Percentiles rank a stretch among this genome's conserved stretches.
phyloP scores from a whole-genome alignment of 2,329 filamentous ascomycete genomes.

The Colletotrichum neosansevieriae region DNA sequence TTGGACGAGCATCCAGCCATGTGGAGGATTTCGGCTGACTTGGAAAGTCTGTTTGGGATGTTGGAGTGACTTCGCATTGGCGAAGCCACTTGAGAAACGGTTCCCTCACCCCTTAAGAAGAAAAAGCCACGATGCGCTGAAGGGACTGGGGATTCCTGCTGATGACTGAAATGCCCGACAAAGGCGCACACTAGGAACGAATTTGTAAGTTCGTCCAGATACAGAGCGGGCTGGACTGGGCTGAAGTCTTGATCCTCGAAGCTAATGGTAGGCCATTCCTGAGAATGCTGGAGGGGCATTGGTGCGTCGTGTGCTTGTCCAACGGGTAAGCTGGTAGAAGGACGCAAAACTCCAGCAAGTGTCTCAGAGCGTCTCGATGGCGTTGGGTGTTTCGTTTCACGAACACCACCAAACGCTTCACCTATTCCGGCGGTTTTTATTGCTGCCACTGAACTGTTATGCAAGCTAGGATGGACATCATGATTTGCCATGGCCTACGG shows the following conservation, averaged over 20 bases:
- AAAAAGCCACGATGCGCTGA: slow-evolving; percentile 14
- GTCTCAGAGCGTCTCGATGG: slow-evolving; percentile 34
- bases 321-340: slow-evolving; percentile 32
- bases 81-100: slow-evolving; percentile 34
- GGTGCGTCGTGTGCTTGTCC: slow-evolving; percentile 8
- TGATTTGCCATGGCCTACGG: background rate
- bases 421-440: slow-evolving; percentile 23
- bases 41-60: slow-evolving; percentile 19
- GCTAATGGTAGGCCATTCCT: slow-evolving; percentile 12
- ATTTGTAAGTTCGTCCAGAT: background rate
- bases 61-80: slow-evolving; percentile 19
- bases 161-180: slow-evolving; percentile 15
- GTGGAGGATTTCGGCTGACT: slow-evolving; percentile 24
- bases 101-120: slow-evolving; percentile 16
- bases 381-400: slow-evolving; percentile 39
- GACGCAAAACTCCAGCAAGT: slow-evolving; percentile 3
- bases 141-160: slow-evolving; percentile 6
- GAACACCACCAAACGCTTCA: slow-evolving; percentile 26
- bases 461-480: slow-evolving; percentile 10
- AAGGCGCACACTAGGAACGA: slow-evolving; percentile 13
- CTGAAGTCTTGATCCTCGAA: slow-evolving; percentile 11
- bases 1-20: slow-evolving; percentile 31
- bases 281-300: slow-evolving; percentile 9
- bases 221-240: slow-evolving; percentile 29
- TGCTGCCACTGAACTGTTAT: slow-evolving; percentile 31